Base-by-base conservation (phyloP, 2,329 filamentous ascomycete genomes). In the Mycosphaerella sp. region DNA sequence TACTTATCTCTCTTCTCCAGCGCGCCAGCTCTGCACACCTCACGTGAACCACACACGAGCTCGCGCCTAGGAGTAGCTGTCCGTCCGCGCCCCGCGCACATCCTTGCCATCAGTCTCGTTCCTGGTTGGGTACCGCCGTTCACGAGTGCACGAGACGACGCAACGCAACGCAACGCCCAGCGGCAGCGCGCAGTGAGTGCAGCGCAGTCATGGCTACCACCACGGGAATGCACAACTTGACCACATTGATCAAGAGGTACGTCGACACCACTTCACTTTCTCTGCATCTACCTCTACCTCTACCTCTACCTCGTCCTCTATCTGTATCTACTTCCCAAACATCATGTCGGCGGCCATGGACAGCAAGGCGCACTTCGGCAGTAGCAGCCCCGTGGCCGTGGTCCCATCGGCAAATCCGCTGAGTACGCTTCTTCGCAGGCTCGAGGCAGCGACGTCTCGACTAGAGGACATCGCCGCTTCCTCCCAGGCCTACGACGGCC, bases 201-300 rank as follows among this genome's bases (percentile, higher is more conserved):
- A 25, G 21, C 5, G 7, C 21, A 25, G 21, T 25, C 36, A 47
- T 52, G 47, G 55, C 57, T 52, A 34, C 49, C 32, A 35, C 46
- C 28, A 35, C 46, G 48, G 87, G 89, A 65, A 96, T 97, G 89
- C 85, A 97, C 73, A 97, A 95, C 69, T 76, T 98, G 57, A 94
- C 89, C 32, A 98, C 93, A 49, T 81, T 98, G 66, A 96, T 98
- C 76, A 98, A 98, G 80, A 84, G 93, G 93, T 97, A 59, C 35
- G 49, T 50, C 21, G 21, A 25, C 21, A 25, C 21, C 21, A 25
- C 21, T 25, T 25, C 21, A 25, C 21, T 25, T 25, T 6, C 21
- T 25, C 21, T 25, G 21, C 21, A 25, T 25, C 41, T 42, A 13
- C 21, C 34, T 37, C 17, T 56, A 17, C 39, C 30, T 41, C 21